Evolutionary conservation across 2,329 filamentous ascomycete species (phyloP).

Genomic region (Curvularia spicifera): DNA sequence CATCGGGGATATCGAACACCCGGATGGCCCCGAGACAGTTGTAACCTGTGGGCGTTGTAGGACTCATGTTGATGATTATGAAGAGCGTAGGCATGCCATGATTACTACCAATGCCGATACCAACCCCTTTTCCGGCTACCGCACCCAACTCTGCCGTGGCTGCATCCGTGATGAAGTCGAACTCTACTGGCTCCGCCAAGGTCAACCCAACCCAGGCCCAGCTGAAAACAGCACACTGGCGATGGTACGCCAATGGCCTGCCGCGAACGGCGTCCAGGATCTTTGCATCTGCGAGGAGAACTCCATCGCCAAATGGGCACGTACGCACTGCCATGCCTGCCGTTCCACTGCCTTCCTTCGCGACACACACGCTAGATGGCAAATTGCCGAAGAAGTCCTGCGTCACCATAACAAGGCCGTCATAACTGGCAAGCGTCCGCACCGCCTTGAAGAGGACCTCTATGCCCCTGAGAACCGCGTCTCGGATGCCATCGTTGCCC

Average conservation of each 20-base stretch:
- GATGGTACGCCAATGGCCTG: not conserved
- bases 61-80: not conserved
- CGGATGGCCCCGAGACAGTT: too few relatives aligned
- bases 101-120: not conserved
- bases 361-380: too few relatives aligned
- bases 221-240: not conserved
- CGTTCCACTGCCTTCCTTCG: not conserved
- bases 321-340: not conserved
- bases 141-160: conserved; percentile 2
- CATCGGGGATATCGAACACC: not conserved
- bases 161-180: conserved; percentile 12
- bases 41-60: not conserved
- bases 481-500: not conserved
- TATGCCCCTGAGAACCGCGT: not conserved
- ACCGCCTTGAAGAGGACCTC: not conserved
- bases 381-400: not conserved
- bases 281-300: not conserved
- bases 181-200: conserved; percentile 9
- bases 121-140: not conserved
- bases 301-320: not conserved
- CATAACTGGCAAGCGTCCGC: not conserved
- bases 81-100: not conserved
- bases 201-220: not conserved
- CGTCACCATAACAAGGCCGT: not conserved
- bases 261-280: not conserved